These are phyloP conservation scores for Fimicolochytrium jonesii DNA, from an alignment of 192 early-diverging fungal genomes.

Conservation along the genomic window DNA sequence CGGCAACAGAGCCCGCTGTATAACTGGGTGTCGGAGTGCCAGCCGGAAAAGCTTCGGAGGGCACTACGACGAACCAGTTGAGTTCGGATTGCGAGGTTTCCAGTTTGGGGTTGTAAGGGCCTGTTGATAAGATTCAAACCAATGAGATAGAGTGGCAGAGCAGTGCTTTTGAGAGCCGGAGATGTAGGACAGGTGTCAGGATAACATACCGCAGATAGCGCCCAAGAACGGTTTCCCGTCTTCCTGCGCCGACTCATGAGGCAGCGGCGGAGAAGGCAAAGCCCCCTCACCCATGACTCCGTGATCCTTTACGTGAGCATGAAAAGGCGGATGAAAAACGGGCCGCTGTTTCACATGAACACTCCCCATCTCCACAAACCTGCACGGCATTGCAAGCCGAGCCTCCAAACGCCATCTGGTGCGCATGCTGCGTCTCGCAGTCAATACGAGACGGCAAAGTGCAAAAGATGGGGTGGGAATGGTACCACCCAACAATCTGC, in stretches of 20 bases:
- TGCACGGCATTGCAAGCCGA: slow-evolving; percentile 33
- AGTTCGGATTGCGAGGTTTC: slow-evolving; percentile 71
- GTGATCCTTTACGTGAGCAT: neutral
- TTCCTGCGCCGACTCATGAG: slow-evolving; percentile 5
- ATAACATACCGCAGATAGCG: slow-evolving; percentile 69
- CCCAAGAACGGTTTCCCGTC: slow-evolving; percentile 77
- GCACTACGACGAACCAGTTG: slow-evolving; percentile 79
- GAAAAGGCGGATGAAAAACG: neutral
- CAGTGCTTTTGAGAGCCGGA: too few species aligned
- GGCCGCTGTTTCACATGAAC: neutral
- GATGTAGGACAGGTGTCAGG: neutral
- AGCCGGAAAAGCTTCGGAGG: slow-evolving; percentile 1
- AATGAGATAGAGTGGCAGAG: neutral
- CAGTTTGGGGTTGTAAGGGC: slow-evolving; percentile 78
- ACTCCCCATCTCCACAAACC: neutral
- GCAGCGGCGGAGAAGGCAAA: neutral
- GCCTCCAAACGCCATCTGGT: slow-evolving; percentile 72
- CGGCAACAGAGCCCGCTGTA: too few species aligned
- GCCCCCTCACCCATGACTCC: neutral
- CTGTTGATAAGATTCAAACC: slow-evolving; percentile 20
- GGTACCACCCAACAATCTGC: slow-evolving; percentile 91
- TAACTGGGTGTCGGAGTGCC: neutral
- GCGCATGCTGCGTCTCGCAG: slow-evolving; percentile 81
- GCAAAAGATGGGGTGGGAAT: slow-evolving; percentile 85
- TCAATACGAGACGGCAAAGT: slow-evolving; percentile 88